Conservation (phyloP, 495 filamentous ascomycete genomes). For the Neurospora sp. region DNA sequence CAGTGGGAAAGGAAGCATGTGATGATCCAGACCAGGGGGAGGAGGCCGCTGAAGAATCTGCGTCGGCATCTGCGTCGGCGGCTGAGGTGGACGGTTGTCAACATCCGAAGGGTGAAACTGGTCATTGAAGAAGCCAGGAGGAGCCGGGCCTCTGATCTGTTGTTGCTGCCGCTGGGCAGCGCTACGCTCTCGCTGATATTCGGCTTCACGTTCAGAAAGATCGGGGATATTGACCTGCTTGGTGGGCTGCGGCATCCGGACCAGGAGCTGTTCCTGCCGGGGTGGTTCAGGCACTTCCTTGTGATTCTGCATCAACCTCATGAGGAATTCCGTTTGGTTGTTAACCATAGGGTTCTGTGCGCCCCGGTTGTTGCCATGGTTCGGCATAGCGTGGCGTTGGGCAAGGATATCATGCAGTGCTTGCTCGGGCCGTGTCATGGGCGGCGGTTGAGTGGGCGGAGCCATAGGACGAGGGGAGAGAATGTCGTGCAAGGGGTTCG, state of each 20-base stretch:
- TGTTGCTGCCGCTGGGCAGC: slow-evolving; percentile 17
- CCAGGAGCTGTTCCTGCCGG: slow-evolving; percentile 29
- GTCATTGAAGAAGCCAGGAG: slow-evolving; percentile 34
- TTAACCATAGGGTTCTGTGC: slow-evolving; percentile 34
- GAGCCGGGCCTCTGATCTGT: slow-evolving; percentile 17
- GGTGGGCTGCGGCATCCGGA: slow-evolving; percentile 21
- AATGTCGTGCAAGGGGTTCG: slow-evolving; percentile 30
- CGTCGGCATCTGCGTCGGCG: slow-evolving; percentile 36
- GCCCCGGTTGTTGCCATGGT: slow-evolving; percentile 25
- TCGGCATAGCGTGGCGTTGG: slow-evolving; percentile 36
- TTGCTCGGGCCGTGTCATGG: slow-evolving; percentile 37
- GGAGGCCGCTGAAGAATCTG: slow-evolving; percentile 47
- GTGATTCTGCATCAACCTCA: slow-evolving; percentile 43
- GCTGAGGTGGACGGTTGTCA: slow-evolving; percentile 21
- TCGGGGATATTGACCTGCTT: slow-evolving; percentile 19
- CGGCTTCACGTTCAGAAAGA: slow-evolving; percentile 32
- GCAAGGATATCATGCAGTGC: slow-evolving; percentile 44
- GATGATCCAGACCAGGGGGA: slow-evolving; percentile 40
- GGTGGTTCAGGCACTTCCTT: slow-evolving; percentile 33
- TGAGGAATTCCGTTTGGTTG: slow-evolving; percentile 44
- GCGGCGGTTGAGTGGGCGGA: slow-evolving; percentile 27
- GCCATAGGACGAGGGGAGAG: slow-evolving; percentile 30
- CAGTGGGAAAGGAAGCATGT: slow-evolving; percentile 38
- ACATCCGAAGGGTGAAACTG: slow-evolving; percentile 32
- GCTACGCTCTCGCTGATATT: slow-evolving; percentile 29